Conservation (phyloP, 179 eudicot species). For the Silene coronaria region DNA sequence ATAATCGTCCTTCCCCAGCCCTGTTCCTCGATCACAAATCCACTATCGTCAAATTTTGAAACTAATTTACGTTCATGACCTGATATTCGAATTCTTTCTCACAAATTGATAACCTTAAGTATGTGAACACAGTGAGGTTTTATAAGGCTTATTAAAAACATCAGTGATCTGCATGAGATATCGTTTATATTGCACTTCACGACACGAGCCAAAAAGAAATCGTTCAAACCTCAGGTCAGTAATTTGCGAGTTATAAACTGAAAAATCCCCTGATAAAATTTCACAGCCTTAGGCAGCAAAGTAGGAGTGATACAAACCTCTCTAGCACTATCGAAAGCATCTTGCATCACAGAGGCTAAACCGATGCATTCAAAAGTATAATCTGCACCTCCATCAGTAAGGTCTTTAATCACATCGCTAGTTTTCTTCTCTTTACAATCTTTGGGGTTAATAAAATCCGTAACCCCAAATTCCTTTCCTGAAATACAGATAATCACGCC, state of each 20-base stretch:
- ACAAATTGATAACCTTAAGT: too few relatives aligned
- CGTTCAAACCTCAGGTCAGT: too few relatives aligned
- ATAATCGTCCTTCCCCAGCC: conserved; percentile 63
- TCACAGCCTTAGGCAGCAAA: background rate
- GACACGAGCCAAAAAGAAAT: too few relatives aligned
- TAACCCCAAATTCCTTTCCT: conserved; percentile 54
- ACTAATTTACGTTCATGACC: too few relatives aligned
- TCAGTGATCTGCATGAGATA: too few relatives aligned
- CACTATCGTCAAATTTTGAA: background rate
- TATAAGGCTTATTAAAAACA: too few relatives aligned
- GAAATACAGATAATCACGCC: background rate
- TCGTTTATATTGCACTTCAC: too few relatives aligned
- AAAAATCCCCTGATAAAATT: too few relatives aligned
- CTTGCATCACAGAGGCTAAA: conserved; percentile 46
- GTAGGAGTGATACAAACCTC: conserved; percentile 29
- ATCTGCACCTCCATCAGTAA: conserved; percentile 73
- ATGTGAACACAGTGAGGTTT: too few relatives aligned
- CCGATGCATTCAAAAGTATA: conserved; percentile 78
- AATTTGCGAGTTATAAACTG: too few relatives aligned
- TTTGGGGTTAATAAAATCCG: conserved; percentile 52
- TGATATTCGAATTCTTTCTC: too few relatives aligned
- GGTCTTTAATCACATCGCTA: conserved; percentile 53
- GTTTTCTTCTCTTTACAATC: conserved; percentile 34
- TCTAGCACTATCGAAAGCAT: conserved; percentile 51
- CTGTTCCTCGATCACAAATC: conserved; percentile 26